A percentile compares a stretch with the other conserved stretches of the same genome.
These are phyloP conservation scores for Eurotiales sp. DNA, from an alignment of 2,329 filamentous ascomycete species.

Conservation along the genomic window DNA sequence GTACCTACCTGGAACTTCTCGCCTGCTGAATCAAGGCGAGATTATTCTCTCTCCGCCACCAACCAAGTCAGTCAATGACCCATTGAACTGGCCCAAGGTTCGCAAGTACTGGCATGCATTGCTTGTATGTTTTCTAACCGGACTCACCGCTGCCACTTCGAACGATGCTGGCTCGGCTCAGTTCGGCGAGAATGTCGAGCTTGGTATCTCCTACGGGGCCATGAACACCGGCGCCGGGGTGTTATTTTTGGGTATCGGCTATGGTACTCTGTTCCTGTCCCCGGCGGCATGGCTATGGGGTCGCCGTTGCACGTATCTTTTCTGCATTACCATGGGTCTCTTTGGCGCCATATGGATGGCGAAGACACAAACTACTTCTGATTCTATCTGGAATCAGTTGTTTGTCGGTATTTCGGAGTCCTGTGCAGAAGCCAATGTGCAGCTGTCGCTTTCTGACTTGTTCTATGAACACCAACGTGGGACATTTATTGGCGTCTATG, in stretches of 20 bases:
- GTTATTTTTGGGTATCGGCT: constrained; percentile 54
- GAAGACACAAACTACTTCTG: constrained; percentile 37
- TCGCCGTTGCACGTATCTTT: constrained; percentile 52
- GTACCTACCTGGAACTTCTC: constrained; percentile 24
- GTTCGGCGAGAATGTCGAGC: constrained; percentile 48
- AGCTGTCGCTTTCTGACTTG: constrained; percentile 55
- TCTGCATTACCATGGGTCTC: constrained; percentile 49
- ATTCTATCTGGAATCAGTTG: constrained; percentile 54
- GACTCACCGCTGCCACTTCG: constrained; percentile 53
- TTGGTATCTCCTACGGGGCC: constrained; percentile 50
- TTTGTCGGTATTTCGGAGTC: constrained; percentile 57
- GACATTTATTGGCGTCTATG: constrained; percentile 53
- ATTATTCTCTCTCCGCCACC: constrained; percentile 54
- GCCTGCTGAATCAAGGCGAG: constrained; percentile 34
- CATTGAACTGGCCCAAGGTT: constrained; percentile 48
- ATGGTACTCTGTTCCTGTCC: constrained; percentile 52
- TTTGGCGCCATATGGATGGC: constrained; percentile 55
- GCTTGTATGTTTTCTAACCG: constrained; percentile 53
- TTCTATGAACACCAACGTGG: constrained; percentile 58
- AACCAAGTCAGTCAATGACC: constrained; percentile 51
- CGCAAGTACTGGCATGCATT: constrained; percentile 51
- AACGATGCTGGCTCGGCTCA: constrained; percentile 54
- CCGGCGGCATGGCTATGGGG: constrained; percentile 55
- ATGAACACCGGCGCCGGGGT: constrained; percentile 58
- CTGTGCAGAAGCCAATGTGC: constrained; percentile 54